phyloP scores from a whole-genome alignment of 805 yeast genomes.

The Kluyveromyces dobzhanskii region DNA sequence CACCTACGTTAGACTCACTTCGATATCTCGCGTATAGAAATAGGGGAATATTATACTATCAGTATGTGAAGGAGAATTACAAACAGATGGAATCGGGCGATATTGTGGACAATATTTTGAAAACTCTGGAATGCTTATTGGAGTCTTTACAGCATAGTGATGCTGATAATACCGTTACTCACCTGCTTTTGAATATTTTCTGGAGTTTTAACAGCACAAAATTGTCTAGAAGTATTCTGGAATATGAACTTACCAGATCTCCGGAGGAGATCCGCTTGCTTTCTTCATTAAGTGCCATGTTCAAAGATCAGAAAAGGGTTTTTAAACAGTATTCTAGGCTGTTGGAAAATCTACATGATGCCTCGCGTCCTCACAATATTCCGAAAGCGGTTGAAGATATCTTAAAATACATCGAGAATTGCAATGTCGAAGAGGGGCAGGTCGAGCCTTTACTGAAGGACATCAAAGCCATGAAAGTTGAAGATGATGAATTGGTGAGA shows the following conservation, averaged over 20 bases:
- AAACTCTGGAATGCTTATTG: slow-evolving; percentile 51
- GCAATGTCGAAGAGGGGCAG: background rate
- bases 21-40: slow-evolving; percentile 76
- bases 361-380: background rate
- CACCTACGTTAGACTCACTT: slow-evolving; percentile 66
- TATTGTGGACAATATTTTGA: slow-evolving; percentile 36
- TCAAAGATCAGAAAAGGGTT: slow-evolving; percentile 9
- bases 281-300: slow-evolving; percentile 8
- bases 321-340: slow-evolving; percentile 2
- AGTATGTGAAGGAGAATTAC: slow-evolving; percentile 23
- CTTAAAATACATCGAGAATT: background rate
- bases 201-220: slow-evolving; percentile 39
- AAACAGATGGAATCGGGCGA: slow-evolving; percentile 25
- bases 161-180: slow-evolving; percentile 50
- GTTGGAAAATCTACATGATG: background rate
- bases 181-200: slow-evolving; percentile 44
- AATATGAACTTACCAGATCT: slow-evolving; percentile 43
- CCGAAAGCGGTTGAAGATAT: background rate
- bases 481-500: slow-evolving; percentile 31
- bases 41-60: slow-evolving; percentile 62
- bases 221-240: slow-evolving; percentile 49
- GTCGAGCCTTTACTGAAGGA: slow-evolving; percentile 25
- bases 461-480: slow-evolving; percentile 28
- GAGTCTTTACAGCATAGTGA: slow-evolving; percentile 60
- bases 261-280: slow-evolving; percentile 18